These are phyloP conservation scores for Cyberlindnera lachancei DNA, from an alignment of 805 yeast species.

Conservation along the genomic window DNA sequence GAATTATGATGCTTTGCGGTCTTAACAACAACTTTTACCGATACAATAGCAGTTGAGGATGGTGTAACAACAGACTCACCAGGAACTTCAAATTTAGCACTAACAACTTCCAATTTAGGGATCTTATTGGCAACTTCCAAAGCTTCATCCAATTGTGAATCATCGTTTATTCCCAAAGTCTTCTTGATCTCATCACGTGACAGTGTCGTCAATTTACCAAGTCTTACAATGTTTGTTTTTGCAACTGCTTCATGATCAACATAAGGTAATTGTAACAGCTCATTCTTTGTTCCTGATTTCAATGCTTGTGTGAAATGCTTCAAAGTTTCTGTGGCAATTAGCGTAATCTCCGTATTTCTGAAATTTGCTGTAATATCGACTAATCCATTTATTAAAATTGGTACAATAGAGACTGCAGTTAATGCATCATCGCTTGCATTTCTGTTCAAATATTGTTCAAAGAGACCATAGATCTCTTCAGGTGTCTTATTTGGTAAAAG, in stretches of 20 bases:
- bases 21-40: constrained; percentile 65
- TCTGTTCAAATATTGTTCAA: constrained; percentile 56
- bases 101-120: constrained; percentile 61
- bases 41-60: constrained; percentile 65
- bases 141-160: constrained; percentile 38
- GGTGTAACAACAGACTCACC: constrained; percentile 76
- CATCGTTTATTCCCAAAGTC: constrained; percentile 44
- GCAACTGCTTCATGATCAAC: constrained; percentile 42
- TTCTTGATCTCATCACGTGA: constrained; percentile 47
- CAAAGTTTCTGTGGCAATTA: constrained; percentile 55
- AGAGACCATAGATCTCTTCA: constrained; percentile 41
- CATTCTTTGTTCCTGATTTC: constrained; percentile 44
- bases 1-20: constrained; percentile 60
- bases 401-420: constrained; percentile 53
- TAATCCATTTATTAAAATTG: constrained; percentile 60
- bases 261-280: constrained; percentile 75
- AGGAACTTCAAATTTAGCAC: constrained; percentile 74
- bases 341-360: constrained; percentile 60
- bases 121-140: constrained; percentile 52
- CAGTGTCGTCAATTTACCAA: constrained; percentile 63
- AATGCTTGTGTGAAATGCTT: constrained; percentile 75
- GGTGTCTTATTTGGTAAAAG: constrained; percentile 31
- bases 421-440: constrained; percentile 31
- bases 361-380: constrained; percentile 78
- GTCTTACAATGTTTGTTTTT: constrained; percentile 40